Evolutionary conservation across 192 early-diverging fungal genomes (phyloP).

Genomic region (Linderina pennispora): DNA sequence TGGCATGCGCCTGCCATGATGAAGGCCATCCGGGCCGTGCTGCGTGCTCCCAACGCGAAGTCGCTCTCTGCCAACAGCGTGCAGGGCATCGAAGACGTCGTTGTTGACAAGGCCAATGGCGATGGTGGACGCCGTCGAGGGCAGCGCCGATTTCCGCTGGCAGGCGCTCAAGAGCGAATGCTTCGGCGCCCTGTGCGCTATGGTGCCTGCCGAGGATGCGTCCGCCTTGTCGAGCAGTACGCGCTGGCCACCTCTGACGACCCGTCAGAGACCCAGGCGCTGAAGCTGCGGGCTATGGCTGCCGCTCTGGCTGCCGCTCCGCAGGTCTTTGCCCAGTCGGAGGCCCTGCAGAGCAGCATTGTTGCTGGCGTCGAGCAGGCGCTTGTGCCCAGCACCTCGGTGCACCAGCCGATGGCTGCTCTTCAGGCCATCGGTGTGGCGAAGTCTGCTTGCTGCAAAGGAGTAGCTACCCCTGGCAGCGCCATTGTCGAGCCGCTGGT

Average conservation of each 20-base stretch:
- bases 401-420: slow-evolving; percentile 17
- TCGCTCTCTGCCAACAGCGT: slow-evolving; percentile 20
- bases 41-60: slow-evolving; percentile 19
- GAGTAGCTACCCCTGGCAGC: background rate
- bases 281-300: slow-evolving; percentile 70
- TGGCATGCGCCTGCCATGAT: slow-evolving; percentile 34
- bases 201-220: slow-evolving; percentile 15
- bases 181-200: slow-evolving; percentile 32
- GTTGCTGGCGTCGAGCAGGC: slow-evolving; percentile 54
- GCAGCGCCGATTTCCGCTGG: slow-evolving; percentile 17
- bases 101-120: slow-evolving; percentile 4
- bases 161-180: slow-evolving; percentile 16
- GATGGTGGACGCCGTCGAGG: background rate
- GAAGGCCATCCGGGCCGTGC: slow-evolving; percentile 23
- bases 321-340: slow-evolving; percentile 47
- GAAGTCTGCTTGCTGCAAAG: slow-evolving; percentile 11
- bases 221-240: slow-evolving; percentile 15
- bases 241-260: slow-evolving; percentile 7
- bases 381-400: slow-evolving; percentile 41
- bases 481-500: slow-evolving; percentile 1
- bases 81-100: slow-evolving; percentile 25
- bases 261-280: slow-evolving; percentile 39
- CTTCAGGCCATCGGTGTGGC: slow-evolving; percentile 24
- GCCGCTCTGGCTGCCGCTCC: slow-evolving; percentile 62
- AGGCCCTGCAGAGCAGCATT: slow-evolving; percentile 54